Conservation (phyloP, 164 flowering plant genomes). For the Magnolia officinalis region DNA sequence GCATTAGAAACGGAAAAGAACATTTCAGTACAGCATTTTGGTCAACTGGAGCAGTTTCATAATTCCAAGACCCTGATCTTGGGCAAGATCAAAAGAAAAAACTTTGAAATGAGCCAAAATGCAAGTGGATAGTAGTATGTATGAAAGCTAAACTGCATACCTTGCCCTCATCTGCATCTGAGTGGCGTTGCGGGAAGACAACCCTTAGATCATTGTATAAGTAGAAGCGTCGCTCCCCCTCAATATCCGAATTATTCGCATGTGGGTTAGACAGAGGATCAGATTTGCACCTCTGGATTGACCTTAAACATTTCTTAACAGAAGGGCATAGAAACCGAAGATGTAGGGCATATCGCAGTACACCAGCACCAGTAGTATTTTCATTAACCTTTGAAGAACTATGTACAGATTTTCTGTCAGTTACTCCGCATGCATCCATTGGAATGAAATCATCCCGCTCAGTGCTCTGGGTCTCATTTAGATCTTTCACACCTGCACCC, state of each 20-base stretch:
- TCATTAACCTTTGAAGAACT: constrained; percentile 48
- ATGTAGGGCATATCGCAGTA: constrained; percentile 90
- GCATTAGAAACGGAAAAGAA: too few species aligned
- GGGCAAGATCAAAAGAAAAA: not conserved
- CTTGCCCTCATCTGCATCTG: constrained; percentile 96
- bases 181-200: constrained; percentile 92
- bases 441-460: constrained; percentile 17
- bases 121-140: not conserved
- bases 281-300: constrained; percentile 61
- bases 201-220: constrained; percentile 82
- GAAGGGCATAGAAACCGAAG: constrained; percentile 74
- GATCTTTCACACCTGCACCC: not conserved
- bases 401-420: constrained; percentile 34
- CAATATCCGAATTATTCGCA: constrained; percentile 24
- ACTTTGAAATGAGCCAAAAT: not conserved
- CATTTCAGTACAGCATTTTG: too few species aligned
- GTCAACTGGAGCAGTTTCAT: too few species aligned
- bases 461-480: constrained; percentile 14
- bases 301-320: constrained; percentile 47
- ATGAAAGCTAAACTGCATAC: constrained; percentile 32
- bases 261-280: constrained; percentile 47
- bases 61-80: not conserved
- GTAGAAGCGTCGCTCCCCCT: constrained; percentile 72
- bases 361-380: constrained; percentile 48
- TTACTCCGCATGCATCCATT: constrained; percentile 23